These are phyloP conservation scores for Polyplosphaeria fusca DNA, from an alignment of 495 filamentous ascomycete species.

Conservation along the genomic window DNA sequence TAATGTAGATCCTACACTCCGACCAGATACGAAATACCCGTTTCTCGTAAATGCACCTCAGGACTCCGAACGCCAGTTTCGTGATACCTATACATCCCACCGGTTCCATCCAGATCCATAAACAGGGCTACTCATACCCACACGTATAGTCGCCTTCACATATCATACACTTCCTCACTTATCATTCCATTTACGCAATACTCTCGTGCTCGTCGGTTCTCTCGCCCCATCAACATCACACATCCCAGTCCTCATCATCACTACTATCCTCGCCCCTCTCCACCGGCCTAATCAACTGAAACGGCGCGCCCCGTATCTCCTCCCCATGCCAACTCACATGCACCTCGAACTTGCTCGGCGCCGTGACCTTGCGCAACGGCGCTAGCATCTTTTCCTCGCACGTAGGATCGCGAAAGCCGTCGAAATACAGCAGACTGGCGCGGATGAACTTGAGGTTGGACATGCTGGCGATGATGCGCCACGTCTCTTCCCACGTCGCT, in stretches of 20 bases:
- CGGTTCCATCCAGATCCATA: no score
- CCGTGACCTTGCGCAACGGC: conserved; percentile 5
- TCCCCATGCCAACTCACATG: conserved; percentile 21
- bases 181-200: no score
- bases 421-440: conserved; percentile 17
- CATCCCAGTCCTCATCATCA: neutral
- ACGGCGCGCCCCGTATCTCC: conserved; percentile 18
- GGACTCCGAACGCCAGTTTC: no score
- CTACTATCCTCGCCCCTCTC: neutral
- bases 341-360: conserved; percentile 13
- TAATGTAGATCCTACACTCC: no score
- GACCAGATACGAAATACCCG: no score
- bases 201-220: no score
- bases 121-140: no score
- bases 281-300: conserved; percentile 25
- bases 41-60: no score
- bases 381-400: conserved; percentile 20
- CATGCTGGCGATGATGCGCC: conserved; percentile 26
- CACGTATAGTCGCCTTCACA: no score
- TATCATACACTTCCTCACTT: no score
- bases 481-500: conserved; percentile 30
- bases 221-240: no score
- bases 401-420: conserved; percentile 14
- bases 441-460: conserved; percentile 5
- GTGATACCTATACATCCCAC: no score